These are phyloP conservation scores for Colletotrichum shisoi DNA, from an alignment of 2,329 filamentous ascomycete species.

Conservation along the genomic window DNA sequence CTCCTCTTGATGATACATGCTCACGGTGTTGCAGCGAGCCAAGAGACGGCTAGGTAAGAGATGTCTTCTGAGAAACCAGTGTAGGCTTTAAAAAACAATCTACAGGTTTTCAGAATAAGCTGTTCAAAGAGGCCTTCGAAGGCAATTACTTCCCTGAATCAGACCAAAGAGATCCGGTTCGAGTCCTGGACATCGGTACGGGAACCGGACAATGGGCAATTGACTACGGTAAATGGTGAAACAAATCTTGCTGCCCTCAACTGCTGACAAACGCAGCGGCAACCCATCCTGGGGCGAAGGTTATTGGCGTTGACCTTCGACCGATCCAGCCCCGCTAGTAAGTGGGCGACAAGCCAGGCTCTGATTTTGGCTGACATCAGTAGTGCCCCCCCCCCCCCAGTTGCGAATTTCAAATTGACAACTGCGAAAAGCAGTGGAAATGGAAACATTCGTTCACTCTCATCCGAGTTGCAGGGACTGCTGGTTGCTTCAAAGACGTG, in stretches of 20 bases:
- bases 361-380: neutral
- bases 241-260: neutral
- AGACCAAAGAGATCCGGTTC: too few species aligned
- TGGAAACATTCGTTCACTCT: neutral
- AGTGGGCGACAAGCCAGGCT: neutral
- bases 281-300: neutral
- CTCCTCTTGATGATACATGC: neutral
- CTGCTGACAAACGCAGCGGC: neutral
- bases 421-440: neutral
- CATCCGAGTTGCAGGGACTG: neutral
- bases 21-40: neutral
- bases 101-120: too few species aligned
- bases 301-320: neutral
- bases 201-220: neutral
- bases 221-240: neutral
- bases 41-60: slow-evolving; percentile 1
- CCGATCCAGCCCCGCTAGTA: neutral
- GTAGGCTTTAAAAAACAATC: too few species aligned
- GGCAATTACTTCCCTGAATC: too few species aligned
- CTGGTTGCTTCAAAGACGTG: neutral
- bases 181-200: neutral
- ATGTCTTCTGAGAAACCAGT: too few species aligned
- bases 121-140: neutral
- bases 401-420: neutral
- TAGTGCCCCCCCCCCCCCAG: neutral